A percentile compares a stretch with the other conserved stretches of the same genome.
Evolutionary conservation across 2,329 filamentous ascomycete genomes (phyloP).

Genomic region (Fusarium nisikadoi): DNA sequence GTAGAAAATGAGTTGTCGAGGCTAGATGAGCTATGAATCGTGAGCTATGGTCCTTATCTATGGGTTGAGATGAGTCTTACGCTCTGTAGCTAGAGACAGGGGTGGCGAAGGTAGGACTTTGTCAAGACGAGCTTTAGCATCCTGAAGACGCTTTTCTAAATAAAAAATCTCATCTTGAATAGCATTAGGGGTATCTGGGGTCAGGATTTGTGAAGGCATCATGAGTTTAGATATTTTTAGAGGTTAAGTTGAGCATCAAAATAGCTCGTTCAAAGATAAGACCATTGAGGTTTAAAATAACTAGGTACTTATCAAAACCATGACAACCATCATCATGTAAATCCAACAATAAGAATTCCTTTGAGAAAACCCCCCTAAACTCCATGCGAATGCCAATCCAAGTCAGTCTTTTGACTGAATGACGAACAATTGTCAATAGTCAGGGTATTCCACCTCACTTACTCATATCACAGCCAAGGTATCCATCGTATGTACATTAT

Average conservation of each 20-base stretch:
- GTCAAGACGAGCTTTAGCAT: slow-evolving; percentile 57
- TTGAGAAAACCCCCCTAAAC: slow-evolving; percentile 30
- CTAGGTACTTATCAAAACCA: slow-evolving; percentile 25
- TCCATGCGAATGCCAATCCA: slow-evolving; percentile 40
- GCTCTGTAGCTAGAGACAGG: slow-evolving; percentile 22
- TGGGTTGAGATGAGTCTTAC: slow-evolving; percentile 22
- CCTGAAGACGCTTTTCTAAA: slow-evolving; percentile 64
- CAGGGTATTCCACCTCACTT: slow-evolving; percentile 31
- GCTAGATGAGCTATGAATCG: slow-evolving; percentile 28
- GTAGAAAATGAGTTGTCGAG: slow-evolving; percentile 69
- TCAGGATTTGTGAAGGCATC: slow-evolving; percentile 43
- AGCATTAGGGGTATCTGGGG: slow-evolving; percentile 42
- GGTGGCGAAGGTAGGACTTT: slow-evolving; percentile 35
- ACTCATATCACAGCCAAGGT: slow-evolving; percentile 13
- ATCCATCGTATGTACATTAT: slow-evolving; percentile 14
- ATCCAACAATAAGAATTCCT: slow-evolving; percentile 33
- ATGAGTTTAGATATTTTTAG: slow-evolving; percentile 10
- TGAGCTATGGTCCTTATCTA: slow-evolving; percentile 15
- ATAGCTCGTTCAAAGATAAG: slow-evolving; percentile 38
- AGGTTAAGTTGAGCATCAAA: slow-evolving; percentile 20
- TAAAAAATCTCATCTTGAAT: slow-evolving; percentile 67
- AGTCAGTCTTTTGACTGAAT: background rate
- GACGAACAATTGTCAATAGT: slow-evolving; percentile 20
- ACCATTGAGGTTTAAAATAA: slow-evolving; percentile 9
- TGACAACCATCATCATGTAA: slow-evolving; percentile 36